Conservation (phyloP, 225 moss, liverwort and hornwort species). For the Straminergon stramineum region DNA sequence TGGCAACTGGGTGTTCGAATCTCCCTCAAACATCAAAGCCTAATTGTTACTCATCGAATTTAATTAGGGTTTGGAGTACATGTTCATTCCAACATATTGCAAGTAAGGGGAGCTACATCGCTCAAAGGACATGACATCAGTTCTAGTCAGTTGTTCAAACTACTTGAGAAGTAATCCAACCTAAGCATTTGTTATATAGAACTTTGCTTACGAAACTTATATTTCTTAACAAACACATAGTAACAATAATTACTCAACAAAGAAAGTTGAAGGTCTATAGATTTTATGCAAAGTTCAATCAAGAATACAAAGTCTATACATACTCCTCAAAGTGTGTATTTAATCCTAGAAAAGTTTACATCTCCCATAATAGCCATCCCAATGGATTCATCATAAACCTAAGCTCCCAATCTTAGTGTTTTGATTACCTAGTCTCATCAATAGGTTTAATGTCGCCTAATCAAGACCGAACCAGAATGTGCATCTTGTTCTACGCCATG, state of each 20-base stretch:
- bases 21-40: not conserved
- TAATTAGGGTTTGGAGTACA: not conserved
- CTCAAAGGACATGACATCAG: not conserved
- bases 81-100: too few species aligned
- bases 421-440: too few species aligned
- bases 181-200: not conserved
- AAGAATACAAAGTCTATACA: not conserved
- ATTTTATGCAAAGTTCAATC: not conserved
- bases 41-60: not conserved
- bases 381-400: not conserved
- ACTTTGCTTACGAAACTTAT: not conserved
- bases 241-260: not conserved
- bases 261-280: not conserved
- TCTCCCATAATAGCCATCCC: not conserved
- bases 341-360: not conserved
- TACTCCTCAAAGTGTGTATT: not conserved
- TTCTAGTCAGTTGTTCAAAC: not conserved
- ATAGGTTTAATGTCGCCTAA: too few species aligned
- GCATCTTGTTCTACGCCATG: not conserved
- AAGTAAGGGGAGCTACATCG: not conserved
- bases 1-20: not conserved
- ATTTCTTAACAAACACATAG: not conserved
- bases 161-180: not conserved
- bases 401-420: not conserved
- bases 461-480: too few species aligned